A percentile compares a stretch with the other conserved stretches of the same genome.
Conservation (phyloP, 306 rosid species). For the Cucurbita moschata region DNA sequence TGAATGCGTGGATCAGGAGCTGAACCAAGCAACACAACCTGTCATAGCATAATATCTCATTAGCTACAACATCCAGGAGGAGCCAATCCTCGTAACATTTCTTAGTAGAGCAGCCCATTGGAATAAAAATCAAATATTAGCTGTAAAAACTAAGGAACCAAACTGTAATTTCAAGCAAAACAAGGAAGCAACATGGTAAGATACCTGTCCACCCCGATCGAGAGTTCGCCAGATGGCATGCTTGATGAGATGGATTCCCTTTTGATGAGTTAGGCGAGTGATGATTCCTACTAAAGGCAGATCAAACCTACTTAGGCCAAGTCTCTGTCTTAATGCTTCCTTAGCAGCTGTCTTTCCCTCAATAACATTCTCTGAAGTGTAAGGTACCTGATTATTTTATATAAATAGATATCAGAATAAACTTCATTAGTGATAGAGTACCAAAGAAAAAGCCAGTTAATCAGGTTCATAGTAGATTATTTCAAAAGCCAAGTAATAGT, state of each 20-base stretch:
- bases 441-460: background rate
- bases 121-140: background rate
- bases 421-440: background rate
- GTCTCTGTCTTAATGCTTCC: constrained; percentile 75
- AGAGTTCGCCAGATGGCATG: constrained; percentile 68
- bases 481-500: background rate
- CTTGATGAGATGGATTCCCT: constrained; percentile 97
- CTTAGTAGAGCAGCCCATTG: background rate
- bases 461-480: background rate
- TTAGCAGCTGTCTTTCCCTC: constrained; percentile 95
- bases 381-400: constrained; percentile 39
- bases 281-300: constrained; percentile 80
- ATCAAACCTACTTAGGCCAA: constrained; percentile 53
- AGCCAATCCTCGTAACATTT: constrained; percentile 2
- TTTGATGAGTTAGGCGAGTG: constrained; percentile 83
- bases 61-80: background rate
- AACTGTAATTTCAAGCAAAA: background rate
- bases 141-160: background rate
- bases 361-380: constrained; percentile 81
- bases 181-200: constrained; percentile 5
- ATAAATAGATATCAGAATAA: background rate
- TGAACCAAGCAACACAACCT: constrained; percentile 95
- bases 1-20: constrained; percentile 98
- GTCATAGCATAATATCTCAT: constrained; percentile 10
- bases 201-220: constrained; percentile 86